Evolutionary conservation across 805 yeast species (phyloP).

Genomic region (Yarrowia keelungensis): DNA sequence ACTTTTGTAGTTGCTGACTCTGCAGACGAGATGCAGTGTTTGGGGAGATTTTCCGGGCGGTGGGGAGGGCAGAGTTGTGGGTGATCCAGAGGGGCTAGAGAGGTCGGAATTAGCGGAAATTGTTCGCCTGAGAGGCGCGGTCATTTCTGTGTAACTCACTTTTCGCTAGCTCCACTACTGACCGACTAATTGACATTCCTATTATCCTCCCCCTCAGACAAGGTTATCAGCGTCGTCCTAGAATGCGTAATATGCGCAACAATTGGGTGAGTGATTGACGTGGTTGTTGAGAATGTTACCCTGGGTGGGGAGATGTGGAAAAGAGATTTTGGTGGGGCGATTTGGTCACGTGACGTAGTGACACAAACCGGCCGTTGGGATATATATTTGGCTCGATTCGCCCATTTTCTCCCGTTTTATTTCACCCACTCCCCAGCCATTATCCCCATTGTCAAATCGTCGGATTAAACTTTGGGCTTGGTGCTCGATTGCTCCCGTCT

Average conservation of each 20-base stretch:
- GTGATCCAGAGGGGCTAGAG: not conserved
- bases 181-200: no score
- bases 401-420: no score
- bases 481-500: slow-evolving; percentile 27
- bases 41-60: slow-evolving; percentile 21
- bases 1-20: slow-evolving; percentile 13
- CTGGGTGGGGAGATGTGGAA: no score
- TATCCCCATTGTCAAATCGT: no score
- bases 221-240: slow-evolving; percentile 30
- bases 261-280: slow-evolving; percentile 20
- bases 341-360: no score
- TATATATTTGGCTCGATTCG: no score
- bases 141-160: no score
- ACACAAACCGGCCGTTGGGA: no score
- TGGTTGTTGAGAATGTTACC: not conserved
- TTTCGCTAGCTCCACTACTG: no score
- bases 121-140: not conserved
- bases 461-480: slow-evolving; percentile 1
- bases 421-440: no score
- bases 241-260: slow-evolving; percentile 14
- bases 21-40: slow-evolving; percentile 5
- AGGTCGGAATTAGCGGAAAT: not conserved
- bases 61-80: not conserved
- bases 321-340: no score
- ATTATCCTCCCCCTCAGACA: not conserved